Evolutionary conservation across 75 land plant species (phyloP).

Genomic region (Sequoia sempervirens): DNA sequence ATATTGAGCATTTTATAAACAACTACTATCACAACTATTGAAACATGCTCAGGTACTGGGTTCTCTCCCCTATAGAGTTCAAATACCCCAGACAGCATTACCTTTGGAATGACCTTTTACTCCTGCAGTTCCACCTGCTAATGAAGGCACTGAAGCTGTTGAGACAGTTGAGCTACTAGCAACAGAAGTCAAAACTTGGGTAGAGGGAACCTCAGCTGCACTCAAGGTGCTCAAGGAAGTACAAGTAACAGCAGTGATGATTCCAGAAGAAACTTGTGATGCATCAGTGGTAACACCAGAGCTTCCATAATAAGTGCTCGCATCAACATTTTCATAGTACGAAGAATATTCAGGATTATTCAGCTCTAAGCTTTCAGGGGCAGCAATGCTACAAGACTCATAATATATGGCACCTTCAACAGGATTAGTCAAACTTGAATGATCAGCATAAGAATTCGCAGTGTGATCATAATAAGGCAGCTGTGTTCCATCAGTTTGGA

Average conservation of each 20-base stretch:
- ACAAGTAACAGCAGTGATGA: constrained; percentile 10
- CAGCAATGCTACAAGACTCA: constrained; percentile 13
- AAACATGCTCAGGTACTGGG: too few relatives aligned
- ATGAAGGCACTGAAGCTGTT: constrained; percentile 9
- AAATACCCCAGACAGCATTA: neutral
- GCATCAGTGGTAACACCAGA: neutral
- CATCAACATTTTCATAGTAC: constrained; percentile 9
- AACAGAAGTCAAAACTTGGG: neutral
- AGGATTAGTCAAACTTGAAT: constrained; percentile 14
- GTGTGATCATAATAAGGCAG: constrained; percentile 24
- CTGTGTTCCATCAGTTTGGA: constrained; percentile 25
- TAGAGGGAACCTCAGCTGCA: constrained; percentile 2
- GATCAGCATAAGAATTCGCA: constrained; percentile 13
- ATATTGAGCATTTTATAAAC: too few relatives aligned
- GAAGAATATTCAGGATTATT: constrained; percentile 17
- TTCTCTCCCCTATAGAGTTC: neutral
- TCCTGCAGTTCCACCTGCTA: constrained; percentile 17
- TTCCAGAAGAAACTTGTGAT: constrained; percentile 6
- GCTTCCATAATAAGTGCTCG: constrained; percentile 3
- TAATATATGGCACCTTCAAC: constrained; percentile 27
- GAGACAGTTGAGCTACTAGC: constrained; percentile 1
- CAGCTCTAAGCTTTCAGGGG: constrained; percentile 13
- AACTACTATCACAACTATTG: too few relatives aligned
- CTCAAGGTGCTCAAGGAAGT: neutral
- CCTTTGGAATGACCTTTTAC: constrained; percentile 1